Percentiles rank a stretch among this genome's conserved stretches.
Evolutionary conservation across 352 stramenopile species (phyloP).

Genomic region (Detonula confervacea): DNA sequence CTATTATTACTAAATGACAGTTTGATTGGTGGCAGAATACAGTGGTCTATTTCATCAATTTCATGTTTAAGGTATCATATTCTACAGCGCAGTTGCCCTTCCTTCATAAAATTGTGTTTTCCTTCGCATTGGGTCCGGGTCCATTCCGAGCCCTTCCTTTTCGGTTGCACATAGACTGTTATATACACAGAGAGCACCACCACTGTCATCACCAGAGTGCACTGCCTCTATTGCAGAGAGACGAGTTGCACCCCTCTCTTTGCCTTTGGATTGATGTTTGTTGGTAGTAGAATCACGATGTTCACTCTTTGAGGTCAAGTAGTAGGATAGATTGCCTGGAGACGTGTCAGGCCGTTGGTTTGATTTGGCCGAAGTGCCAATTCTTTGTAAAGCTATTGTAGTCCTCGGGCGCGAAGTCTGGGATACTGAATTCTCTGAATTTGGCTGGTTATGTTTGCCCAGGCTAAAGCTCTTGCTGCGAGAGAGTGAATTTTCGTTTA

Average conservation of each 20-base stretch:
- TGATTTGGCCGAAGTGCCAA: neutral
- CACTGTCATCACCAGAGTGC: neutral
- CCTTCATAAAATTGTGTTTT: constrained; percentile 29
- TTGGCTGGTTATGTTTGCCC: neutral
- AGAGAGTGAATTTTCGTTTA: neutral
- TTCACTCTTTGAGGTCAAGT: constrained; percentile 16
- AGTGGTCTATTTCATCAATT: too few relatives aligned
- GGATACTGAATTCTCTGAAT: neutral
- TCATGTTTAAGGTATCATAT: too few relatives aligned
- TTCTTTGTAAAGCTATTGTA: constrained; percentile 4
- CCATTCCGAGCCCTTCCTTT: neutral
- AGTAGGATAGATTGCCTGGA: constrained; percentile 18
- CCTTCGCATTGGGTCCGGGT: too few relatives aligned
- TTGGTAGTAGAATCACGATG: neutral
- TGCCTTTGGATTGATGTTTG: neutral
- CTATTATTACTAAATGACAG: neutral
- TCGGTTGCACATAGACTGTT: constrained; percentile 8
- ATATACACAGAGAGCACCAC: constrained; percentile 11
- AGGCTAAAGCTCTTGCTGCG: neutral
- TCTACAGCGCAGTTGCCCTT: constrained; percentile 19
- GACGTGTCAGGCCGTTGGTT: constrained; percentile 10
- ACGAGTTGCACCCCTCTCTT: neutral
- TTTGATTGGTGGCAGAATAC: too few relatives aligned
- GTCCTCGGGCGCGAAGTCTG: neutral
- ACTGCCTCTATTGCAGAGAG: constrained; percentile 5